Base-by-base conservation (phyloP, 331 rosid genomes). In the Rosa hybrid region DNA sequence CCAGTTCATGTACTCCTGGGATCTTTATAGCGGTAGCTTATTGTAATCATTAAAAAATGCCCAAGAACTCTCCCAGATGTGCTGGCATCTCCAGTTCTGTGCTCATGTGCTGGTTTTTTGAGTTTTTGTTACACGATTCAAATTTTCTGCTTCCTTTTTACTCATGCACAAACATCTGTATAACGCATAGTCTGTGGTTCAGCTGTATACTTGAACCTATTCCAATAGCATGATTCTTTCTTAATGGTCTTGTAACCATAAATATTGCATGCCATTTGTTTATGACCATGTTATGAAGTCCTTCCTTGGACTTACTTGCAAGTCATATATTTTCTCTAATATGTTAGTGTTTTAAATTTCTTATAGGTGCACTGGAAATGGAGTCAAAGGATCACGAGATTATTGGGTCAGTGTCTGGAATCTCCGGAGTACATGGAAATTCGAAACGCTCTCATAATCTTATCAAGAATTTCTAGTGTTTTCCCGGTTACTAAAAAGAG, bases 401-500 rank as follows among this genome's bases (percentile, higher is more conserved):
- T 92, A 80, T 79, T 96, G 80, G 92, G 91, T 83, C 98, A 93
- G 86, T 96, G 99, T 88, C 87, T 96, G 80, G 99, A 96, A 86
- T 96, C 99, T 74, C 67, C 87, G 0, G 99, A 96, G 97, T 96
- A 93, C 88, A 93, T 96, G 99, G 99, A 96, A 84, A 96, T 96
- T 83, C 91, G 99, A 84, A 96, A 96, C 80, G 86, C 99, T 72
- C 98, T 96, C 68, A 96, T 96, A 82, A 82, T 96, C 89, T 85
- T 96, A 90, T 89, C 99, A 63, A 96, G 87, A 84, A 96, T 96
- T 75, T 90, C 99, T 54, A 42, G 94, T 63, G 99, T 90, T 91
- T 96, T 96, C 86, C 99, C 99, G 34, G 99, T 93, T 75, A 96
- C 99, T 34, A 86, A 93, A 83, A 96, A 93, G 87, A 93, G 94